Base-by-base conservation (phyloP, 768 basidiomycete species). In the Kwoniella newhampshirensis region DNA sequence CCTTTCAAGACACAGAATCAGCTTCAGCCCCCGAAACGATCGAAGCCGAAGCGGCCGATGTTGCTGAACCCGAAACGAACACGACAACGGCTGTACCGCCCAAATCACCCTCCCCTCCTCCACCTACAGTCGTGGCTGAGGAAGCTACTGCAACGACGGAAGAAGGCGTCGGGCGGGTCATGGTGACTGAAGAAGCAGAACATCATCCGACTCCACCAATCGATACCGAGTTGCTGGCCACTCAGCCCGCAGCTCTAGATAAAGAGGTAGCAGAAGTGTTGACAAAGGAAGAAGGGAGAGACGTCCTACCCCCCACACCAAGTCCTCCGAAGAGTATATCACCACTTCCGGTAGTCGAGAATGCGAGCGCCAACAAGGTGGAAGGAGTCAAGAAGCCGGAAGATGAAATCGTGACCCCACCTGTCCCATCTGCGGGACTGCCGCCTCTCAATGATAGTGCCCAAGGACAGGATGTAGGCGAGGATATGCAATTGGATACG, bases 81-180 rank as follows among this genome's bases (percentile, higher is more conserved):
- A n/a, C n/a, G n/a, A n/a, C n/a, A n/a, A n/a, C 42, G 8, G 21
- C 42, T 4, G 5, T 43, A 23, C 42, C 42, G 42, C 42, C 42
- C 11, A 43, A 20, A n/a, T n/a, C n/a, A n/a, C n/a, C n/a, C n/a
- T n/a, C n/a, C n/a, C n/a, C n/a, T 61, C 21, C 51, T 37, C 18
- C 35, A 45, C 28, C 70, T 0, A 41, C 40, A 21, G 61, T 59
- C 18, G 51, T 67, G 11, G 62, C 64, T 20, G 55, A 57, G 27
- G 65, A 64, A 41, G 68, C 18, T 7, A n/a, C 26, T 7, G 20
- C 23, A 35, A 36, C 20, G 9, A 11, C 9, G 26, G 32, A 37
- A 12, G 20, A 36, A 13, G 48, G 48, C 5, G 56, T 51, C 2
- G 56, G 56, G 15, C 13, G 30, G n/a, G 49, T 44, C 4, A 58